Base-by-base conservation (phyloP, 2,329 filamentous ascomycete species). In the Alternaria brassicae region DNA sequence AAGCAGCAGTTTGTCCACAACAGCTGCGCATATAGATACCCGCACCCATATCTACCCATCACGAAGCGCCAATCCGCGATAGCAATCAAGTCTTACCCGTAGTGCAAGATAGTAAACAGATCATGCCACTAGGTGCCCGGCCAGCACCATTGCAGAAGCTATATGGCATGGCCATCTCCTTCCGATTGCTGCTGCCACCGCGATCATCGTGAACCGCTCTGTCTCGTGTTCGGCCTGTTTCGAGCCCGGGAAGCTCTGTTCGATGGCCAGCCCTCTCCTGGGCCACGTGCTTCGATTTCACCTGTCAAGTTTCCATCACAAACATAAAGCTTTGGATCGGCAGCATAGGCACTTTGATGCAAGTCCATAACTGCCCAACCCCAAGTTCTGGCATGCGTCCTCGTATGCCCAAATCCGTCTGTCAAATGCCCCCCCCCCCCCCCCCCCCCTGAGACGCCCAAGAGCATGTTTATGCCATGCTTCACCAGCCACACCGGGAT, bases 381-480 rank as follows among this genome's bases (percentile, higher is more conserved):
- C n/a, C 19, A 42, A 32, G 7, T 17, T 7, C 13, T 23, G 17
- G 40, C 32, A 39, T 15, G 47, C 41, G 32, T 30, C 40, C 32
- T 28, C 15, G 30, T 25, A 39, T 19, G 21, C 32, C 25, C 13
- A 30, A 30, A 39, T 15, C 45, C 32, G 25, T 40, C 32, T 27
- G 47, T 52, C 39, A 37, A 21, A 39, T 21, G 10, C 40, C 28
- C 13, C 25, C 47, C 25, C 7, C 28, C 36, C 13, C 39, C 7
- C 28, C 36, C 13, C 39, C 7, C 32, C 32, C n/a, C 41, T 41
- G 56, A 58, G 51, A 55, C 51, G 28, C 13, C 44, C 37, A 27
- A 44, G 37, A 37, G 25, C 10, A 25, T n/a, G 27, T 56, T 53
- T 36, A 56, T 59, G 56, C 56, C 37, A 37, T 40, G 37, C 37